phyloP scores from a whole-genome alignment of 768 basidiomycete species.

The Porpolomopsis calyptriformis region DNA sequence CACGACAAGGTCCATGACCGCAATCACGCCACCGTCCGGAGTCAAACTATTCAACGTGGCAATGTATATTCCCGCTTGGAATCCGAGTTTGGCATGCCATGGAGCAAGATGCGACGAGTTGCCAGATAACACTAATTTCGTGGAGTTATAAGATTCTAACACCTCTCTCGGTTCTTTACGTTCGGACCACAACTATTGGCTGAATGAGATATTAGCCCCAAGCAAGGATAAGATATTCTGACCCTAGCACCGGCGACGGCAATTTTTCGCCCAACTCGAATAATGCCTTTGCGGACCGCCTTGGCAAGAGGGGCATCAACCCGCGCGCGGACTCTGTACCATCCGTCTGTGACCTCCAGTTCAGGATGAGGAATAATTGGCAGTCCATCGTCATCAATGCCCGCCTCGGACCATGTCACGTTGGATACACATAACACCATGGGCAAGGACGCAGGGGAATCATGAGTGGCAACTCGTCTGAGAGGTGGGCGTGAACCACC shows the following conservation, averaged over 20 bases:
- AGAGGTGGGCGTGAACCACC: conserved; percentile 70
- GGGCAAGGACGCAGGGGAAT: conserved; percentile 66
- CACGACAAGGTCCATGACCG: conserved; percentile 65
- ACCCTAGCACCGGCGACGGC: conserved; percentile 73
- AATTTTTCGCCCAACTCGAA: conserved; percentile 77
- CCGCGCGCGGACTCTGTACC: conserved; percentile 78
- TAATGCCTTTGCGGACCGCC: conserved; percentile 53
- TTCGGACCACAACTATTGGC: conserved; percentile 50
- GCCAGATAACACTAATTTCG: conserved; percentile 57
- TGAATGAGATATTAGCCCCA: not conserved
- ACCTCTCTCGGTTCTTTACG: conserved; percentile 73
- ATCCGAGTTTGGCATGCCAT: conserved; percentile 87
- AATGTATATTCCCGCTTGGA: conserved; percentile 52
- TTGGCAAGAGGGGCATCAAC: conserved; percentile 65
- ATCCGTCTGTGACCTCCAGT: conserved; percentile 93
- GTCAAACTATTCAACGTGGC: conserved; percentile 72
- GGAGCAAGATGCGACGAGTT: conserved; percentile 80
- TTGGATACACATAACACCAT: conserved; percentile 80
- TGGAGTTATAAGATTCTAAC: conserved; percentile 66
- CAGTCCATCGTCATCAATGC: conserved; percentile 27
- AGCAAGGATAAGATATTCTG: conserved; percentile 17
- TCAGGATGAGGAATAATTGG: conserved; percentile 37
- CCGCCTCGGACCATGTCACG: conserved; percentile 43
- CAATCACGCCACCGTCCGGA: conserved; percentile 68
- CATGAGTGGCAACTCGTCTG: conserved; percentile 72